Evolutionary conservation across 441 rosid genomes (phyloP).

Genomic region (Eruca vesicaria): DNA sequence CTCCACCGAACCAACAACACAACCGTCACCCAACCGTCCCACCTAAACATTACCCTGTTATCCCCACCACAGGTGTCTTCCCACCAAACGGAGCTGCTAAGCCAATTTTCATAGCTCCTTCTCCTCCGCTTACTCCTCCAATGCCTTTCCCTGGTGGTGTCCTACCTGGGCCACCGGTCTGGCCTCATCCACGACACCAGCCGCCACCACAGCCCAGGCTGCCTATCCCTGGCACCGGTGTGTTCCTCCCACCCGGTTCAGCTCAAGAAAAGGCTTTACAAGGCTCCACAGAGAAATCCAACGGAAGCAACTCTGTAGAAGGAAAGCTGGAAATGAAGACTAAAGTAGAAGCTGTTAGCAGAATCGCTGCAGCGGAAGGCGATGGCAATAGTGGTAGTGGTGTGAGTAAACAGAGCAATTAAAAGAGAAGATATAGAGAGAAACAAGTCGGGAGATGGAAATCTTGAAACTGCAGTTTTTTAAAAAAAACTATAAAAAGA

Average conservation of each 20-base stretch:
- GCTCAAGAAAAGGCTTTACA: slow-evolving; percentile 38
- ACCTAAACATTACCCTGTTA: slow-evolving; percentile 48
- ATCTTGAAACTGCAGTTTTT: slow-evolving; percentile 22
- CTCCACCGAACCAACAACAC: slow-evolving; percentile 44
- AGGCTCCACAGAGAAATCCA: slow-evolving; percentile 26
- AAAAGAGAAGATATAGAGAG: slow-evolving; percentile 18
- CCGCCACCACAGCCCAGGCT: slow-evolving; percentile 41
- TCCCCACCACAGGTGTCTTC: slow-evolving; percentile 49
- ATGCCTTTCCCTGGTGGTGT: slow-evolving; percentile 58
- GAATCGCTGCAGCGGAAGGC: slow-evolving; percentile 2
- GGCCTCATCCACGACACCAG: slow-evolving; percentile 63
- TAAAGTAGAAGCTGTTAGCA: slow-evolving; percentile 16
- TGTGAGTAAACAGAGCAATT: slow-evolving; percentile 10
- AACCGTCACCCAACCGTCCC: slow-evolving; percentile 40
- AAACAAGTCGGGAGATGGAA: slow-evolving; percentile 6
- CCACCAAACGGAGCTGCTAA: slow-evolving; percentile 50
- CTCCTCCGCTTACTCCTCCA: slow-evolving; percentile 53
- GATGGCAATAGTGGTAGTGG: slow-evolving; percentile 6
- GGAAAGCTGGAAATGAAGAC: slow-evolving; percentile 11
- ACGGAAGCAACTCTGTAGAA: slow-evolving; percentile 12
- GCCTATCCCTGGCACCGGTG: slow-evolving; percentile 85
- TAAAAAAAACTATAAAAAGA: slow-evolving; percentile 17
- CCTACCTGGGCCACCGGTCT: slow-evolving; percentile 56
- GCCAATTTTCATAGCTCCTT: slow-evolving; percentile 53
- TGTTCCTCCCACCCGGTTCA: slow-evolving; percentile 78